These are phyloP conservation scores for Geotrichum aggregatum DNA, from an alignment of 1,139 yeast species.

Conservation along the genomic window DNA sequence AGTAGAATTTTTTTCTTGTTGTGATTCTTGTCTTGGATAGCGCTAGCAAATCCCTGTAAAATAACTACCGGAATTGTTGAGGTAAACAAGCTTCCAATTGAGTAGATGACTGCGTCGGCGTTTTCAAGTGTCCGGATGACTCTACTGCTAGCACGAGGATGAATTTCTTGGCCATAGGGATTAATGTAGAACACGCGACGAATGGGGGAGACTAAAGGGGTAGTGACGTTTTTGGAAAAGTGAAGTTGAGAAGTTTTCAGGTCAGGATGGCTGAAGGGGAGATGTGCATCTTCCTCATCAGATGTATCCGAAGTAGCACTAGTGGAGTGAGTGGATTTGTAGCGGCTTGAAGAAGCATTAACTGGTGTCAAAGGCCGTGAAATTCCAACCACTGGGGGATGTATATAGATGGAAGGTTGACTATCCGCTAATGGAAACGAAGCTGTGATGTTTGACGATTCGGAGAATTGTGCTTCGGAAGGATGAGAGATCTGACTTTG, in stretches of 20 bases:
- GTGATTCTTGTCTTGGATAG: conserved; percentile 38
- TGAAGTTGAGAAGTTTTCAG: conserved; percentile 68
- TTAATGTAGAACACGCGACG: conserved; percentile 72
- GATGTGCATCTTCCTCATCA: conserved; percentile 57
- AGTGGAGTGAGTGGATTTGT: conserved; percentile 2
- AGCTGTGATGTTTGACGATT: background rate
- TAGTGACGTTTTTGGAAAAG: conserved; percentile 49
- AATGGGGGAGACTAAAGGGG: conserved; percentile 72
- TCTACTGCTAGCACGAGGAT: conserved; percentile 68
- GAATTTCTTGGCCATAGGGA: conserved; percentile 83
- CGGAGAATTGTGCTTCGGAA: conserved; percentile 22
- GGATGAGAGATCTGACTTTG: conserved; percentile 95
- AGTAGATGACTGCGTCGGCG: conserved; percentile 57
- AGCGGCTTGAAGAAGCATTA: background rate
- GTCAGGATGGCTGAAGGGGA: conserved; percentile 79
- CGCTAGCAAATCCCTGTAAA: conserved; percentile 64
- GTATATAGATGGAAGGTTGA: conserved; percentile 3
- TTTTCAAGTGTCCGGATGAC: conserved; percentile 52
- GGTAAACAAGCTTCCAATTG: conserved; percentile 86
- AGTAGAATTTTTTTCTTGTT: conserved; percentile 41
- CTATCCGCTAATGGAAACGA: background rate
- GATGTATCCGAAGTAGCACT: conserved; percentile 10
- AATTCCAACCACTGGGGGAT: conserved; percentile 5
- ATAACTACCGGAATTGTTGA: conserved; percentile 75
- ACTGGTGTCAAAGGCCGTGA: background rate